Conservation (phyloP, 2,329 filamentous ascomycete genomes). For the Calonectria fujianensis region DNA sequence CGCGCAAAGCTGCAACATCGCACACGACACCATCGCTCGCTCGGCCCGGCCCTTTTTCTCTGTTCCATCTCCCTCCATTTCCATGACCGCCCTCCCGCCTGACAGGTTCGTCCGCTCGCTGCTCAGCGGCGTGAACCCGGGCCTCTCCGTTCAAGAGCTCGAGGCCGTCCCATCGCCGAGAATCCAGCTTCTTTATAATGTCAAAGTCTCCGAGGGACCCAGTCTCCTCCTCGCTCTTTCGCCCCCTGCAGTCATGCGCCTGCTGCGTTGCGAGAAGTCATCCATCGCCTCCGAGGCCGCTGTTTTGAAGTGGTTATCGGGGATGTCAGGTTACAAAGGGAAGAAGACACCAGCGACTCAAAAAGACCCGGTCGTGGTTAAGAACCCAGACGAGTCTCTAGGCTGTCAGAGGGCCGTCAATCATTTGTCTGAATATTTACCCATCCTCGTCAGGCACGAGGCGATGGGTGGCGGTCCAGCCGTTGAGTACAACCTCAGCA, state of each 20-base stretch:
- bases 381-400: background rate
- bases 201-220: conserved; percentile 64
- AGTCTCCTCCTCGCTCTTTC: conserved; percentile 65
- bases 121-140: conserved; percentile 50
- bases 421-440: conserved; percentile 60
- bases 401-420: conserved; percentile 28
- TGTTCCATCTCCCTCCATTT: conserved; percentile 44
- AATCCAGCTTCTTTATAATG: conserved; percentile 65
- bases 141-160: conserved; percentile 51
- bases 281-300: conserved; percentile 67
- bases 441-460: conserved; percentile 64
- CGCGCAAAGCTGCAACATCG: conserved; percentile 53
- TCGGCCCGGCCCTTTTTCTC: conserved; percentile 53
- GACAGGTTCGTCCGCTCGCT: conserved; percentile 54
- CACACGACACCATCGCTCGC: conserved; percentile 52
- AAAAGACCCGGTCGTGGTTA: conserved; percentile 31
- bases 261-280: conserved; percentile 68
- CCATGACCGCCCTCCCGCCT: conserved; percentile 51
- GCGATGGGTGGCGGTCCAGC: conserved; percentile 54
- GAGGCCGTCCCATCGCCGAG: conserved; percentile 60
- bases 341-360: conserved; percentile 37
- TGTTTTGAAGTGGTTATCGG: conserved; percentile 67
- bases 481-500: conserved; percentile 66
- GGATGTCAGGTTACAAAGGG: conserved; percentile 40
- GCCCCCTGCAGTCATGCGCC: conserved; percentile 64